Base-by-base conservation (phyloP, 2,329 filamentous ascomycete genomes). In the Penicillium sp. region DNA sequence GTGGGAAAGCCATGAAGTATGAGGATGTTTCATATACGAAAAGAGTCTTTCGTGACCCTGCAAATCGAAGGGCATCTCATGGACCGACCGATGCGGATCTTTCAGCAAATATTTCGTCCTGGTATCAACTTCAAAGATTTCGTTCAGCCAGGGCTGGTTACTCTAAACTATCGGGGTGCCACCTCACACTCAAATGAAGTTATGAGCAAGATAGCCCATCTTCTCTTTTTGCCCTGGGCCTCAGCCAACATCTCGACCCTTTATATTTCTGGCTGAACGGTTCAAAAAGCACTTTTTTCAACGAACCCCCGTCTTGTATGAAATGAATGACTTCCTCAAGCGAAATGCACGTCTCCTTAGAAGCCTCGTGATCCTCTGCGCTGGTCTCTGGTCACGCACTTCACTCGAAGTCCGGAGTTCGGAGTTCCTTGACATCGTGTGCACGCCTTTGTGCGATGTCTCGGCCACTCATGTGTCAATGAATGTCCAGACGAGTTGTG, bases 381-480 rank as follows among this genome's bases (percentile, higher is more conserved):
- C 25, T 39, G 42, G 15, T 55, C 20, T 39, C 25, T 38, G 25
- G 42, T 48, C 17, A 35, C 14, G 31, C 42, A 39, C 7, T 48
- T 43, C 7, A 10, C 43, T 11, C 34, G 53, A 47, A 31, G 2
- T 5, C 22, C 34, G 2, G 11, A 15, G 14, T 22, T 20, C 4
- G 6, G 41, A 2, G 43, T 28, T 20, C 57, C 54, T 55, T 61
- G 54, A 35, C 67, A 69, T 35, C 67, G 57, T 17, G 60, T 48
- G 48, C 67, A 69, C 41, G 66, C 55, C 10, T 59, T 59, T 1
- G 56, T 28, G 20, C 51, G 53, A 55, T 69, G 63, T 15, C 57
- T 61, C 7, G 63, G 65, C 55, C 62, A 65, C 17, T 59, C 59
- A 42, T 69, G 67, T 31, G 66, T 69, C 47, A 69, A 66, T 1